Evolutionary conservation across 2,329 filamentous ascomycete genomes (phyloP).

Genomic region (Aspergillus glaucus): DNA sequence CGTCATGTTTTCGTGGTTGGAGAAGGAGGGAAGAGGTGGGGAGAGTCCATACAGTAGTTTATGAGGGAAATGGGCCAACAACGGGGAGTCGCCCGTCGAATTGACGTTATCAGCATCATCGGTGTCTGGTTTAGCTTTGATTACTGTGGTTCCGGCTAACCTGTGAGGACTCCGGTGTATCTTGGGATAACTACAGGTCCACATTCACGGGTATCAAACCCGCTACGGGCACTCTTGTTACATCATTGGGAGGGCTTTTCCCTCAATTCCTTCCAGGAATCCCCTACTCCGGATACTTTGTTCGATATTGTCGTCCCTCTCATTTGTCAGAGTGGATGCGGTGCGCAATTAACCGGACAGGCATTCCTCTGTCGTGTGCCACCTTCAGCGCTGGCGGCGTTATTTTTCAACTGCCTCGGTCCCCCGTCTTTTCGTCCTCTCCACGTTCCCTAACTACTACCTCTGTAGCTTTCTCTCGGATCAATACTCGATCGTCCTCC

Average conservation of each 20-base stretch:
- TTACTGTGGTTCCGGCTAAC: neutral
- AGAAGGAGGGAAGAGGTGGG: neutral
- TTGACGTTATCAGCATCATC: neutral
- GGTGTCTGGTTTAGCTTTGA: neutral
- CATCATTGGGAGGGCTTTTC: constrained; percentile 5
- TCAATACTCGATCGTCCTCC: neutral
- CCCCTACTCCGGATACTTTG: no score
- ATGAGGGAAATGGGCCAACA: neutral
- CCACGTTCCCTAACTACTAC: constrained; percentile 4
- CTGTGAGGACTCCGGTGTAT: neutral
- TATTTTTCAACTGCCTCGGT: constrained; percentile 22
- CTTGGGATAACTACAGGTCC: constrained; percentile 10
- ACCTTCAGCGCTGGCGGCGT: constrained; percentile 1
- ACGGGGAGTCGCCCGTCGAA: neutral
- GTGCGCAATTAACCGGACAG: constrained; percentile 16
- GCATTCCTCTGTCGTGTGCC: constrained; percentile 17
- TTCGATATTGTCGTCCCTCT: constrained; percentile 2
- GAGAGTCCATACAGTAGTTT: neutral
- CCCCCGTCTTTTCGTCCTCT: constrained; percentile 16
- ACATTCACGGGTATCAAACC: constrained; percentile 15
- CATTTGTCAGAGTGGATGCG: constrained; percentile 10
- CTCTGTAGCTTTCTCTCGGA: neutral
- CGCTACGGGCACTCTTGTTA: constrained; percentile 4
- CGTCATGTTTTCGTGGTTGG: constrained; percentile 2
- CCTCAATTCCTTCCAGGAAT: neutral